Conservation (phyloP, 164 flowering plant genomes). For the Hamamelis virginiana region DNA sequence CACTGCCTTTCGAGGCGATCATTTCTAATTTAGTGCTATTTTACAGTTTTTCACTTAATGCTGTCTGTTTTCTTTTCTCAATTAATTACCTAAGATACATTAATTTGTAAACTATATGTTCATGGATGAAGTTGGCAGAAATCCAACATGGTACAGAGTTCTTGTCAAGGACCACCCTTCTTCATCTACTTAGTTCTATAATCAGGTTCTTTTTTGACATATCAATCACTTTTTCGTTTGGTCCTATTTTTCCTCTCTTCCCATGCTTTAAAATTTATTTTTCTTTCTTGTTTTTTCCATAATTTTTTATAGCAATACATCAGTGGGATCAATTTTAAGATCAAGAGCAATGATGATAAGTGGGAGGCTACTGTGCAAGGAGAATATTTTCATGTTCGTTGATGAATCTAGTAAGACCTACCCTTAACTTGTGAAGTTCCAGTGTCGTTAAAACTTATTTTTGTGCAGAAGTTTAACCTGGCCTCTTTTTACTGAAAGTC, state of each 20-base stretch:
- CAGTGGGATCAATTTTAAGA: conserved; percentile 60
- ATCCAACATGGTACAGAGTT: conserved; percentile 62
- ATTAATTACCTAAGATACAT: conserved; percentile 1
- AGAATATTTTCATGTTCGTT: conserved; percentile 34
- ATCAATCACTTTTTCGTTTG: background rate
- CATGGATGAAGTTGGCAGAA: conserved; percentile 61
- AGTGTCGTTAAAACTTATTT: background rate
- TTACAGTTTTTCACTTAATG: background rate
- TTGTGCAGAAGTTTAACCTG: background rate
- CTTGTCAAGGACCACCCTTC: conserved; percentile 57
- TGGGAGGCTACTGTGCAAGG: conserved; percentile 80
- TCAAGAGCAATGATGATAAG: conserved; percentile 85
- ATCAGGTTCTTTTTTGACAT: conserved; percentile 53
- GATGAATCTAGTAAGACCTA: conserved; percentile 60
- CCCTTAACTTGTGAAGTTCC: background rate
- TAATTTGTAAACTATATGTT: background rate
- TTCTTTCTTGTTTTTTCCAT: conserved; percentile 1
- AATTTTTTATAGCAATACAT: conserved; percentile 41
- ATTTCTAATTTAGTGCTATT: background rate
- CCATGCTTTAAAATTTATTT: background rate
- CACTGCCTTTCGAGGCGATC: background rate
- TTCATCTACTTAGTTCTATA: conserved; percentile 59
- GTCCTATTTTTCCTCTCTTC: background rate
- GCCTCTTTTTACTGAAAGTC: background rate
- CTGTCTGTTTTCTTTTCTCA: background rate